These are phyloP conservation scores for Pseudozyma sp. DNA, from an alignment of 1,284 basidiomycete genomes.

Conservation along the genomic window DNA sequence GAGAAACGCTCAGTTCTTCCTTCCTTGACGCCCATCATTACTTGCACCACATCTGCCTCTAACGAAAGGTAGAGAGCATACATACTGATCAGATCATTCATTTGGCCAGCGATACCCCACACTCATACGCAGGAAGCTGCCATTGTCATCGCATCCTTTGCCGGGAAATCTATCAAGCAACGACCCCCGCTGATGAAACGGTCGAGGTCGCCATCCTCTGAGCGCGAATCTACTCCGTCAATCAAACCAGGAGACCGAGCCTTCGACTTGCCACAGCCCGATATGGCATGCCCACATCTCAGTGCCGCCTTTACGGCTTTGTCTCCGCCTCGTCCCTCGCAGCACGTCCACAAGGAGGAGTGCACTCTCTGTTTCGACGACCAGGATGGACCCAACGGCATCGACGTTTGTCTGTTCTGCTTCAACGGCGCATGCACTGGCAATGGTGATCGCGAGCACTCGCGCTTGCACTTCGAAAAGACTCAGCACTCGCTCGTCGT, in stretches of 20 bases:
- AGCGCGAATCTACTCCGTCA: constrained; percentile 13
- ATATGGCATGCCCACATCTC: constrained; percentile 61
- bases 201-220: constrained; percentile 32
- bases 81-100: no score
- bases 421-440: constrained; percentile 80
- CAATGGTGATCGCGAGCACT: constrained; percentile 57
- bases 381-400: constrained; percentile 78
- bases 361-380: constrained; percentile 97
- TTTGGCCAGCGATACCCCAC: not conserved
- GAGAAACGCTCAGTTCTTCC: constrained; percentile 13
- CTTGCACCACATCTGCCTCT: not conserved
- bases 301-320: constrained; percentile 49
- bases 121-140: not conserved
- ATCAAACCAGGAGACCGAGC: constrained; percentile 9
- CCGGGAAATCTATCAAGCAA: not conserved
- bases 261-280: not conserved
- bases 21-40: not conserved
- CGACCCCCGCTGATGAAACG: constrained; percentile 38
- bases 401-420: constrained; percentile 90
- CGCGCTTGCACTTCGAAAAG: constrained; percentile 61
- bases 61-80: not conserved
- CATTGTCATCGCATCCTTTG: no score
- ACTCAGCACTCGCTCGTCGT: constrained; percentile 81
- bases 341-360: constrained; percentile 80
- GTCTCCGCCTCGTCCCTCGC: constrained; percentile 50